phyloP scores from a whole-genome alignment of 1,284 basidiomycete genomes.

The Wallemia mellicola region DNA sequence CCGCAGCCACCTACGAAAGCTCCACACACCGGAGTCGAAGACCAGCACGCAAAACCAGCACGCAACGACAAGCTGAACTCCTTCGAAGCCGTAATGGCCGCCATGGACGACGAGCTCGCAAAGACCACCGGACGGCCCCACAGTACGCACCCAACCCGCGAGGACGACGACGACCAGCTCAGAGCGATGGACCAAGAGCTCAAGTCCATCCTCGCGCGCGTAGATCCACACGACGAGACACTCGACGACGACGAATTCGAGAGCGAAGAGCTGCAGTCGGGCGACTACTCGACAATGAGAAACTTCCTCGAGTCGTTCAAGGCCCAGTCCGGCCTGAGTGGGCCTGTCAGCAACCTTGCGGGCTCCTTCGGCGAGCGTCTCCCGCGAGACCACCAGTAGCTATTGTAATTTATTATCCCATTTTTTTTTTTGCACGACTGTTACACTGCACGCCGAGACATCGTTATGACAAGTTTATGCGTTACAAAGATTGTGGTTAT shows the following conservation, averaged over 20 bases:
- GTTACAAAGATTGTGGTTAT: not conserved
- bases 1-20: conserved; percentile 6
- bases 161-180: conserved; percentile 30
- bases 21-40: not conserved
- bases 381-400: not conserved
- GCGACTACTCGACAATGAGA: conserved; percentile 69
- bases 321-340: conserved; percentile 51
- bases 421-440: too few relatives aligned
- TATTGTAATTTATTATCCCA: too few relatives aligned
- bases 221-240: conserved; percentile 14
- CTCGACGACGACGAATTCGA: conserved; percentile 11
- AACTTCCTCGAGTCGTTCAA: conserved; percentile 86
- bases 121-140: conserved; percentile 6
- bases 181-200: conserved; percentile 62
- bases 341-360: conserved; percentile 61
- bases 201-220: conserved; percentile 28
- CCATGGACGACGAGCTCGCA: conserved; percentile 57
- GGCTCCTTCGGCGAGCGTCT: conserved; percentile 32
- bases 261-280: conserved; percentile 17
- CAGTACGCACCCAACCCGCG: too few relatives aligned
- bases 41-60: conserved; percentile 3
- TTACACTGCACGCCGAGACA: too few relatives aligned
- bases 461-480: not conserved
- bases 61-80: conserved; percentile 41
- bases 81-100: conserved; percentile 78